Conservation (phyloP, 352 stramenopile genomes). For the Globisporangium okanoganense region DNA sequence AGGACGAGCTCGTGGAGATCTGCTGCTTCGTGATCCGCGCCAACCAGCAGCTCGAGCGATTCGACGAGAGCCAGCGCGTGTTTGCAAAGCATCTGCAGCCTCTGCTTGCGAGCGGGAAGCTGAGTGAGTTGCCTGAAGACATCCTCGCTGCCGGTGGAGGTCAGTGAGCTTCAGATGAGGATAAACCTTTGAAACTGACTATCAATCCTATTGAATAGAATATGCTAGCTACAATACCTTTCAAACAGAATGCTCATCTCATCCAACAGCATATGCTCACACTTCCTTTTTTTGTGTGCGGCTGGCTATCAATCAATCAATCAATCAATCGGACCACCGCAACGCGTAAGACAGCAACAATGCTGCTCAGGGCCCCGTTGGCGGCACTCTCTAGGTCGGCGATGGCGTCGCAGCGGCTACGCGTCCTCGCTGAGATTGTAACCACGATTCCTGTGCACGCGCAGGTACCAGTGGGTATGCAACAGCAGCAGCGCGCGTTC, state of each 20-base stretch:
- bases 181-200: neutral
- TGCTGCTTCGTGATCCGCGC: conserved; percentile 24
- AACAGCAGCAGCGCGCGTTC: conserved; percentile 1
- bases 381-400: neutral
- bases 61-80: conserved; percentile 18
- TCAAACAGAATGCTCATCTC: no score
- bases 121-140: neutral
- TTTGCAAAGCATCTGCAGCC: conserved; percentile 17
- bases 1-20: conserved; percentile 24
- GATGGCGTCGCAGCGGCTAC: conserved; percentile 8
- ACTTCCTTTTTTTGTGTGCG: neutral
- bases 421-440: neutral
- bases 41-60: conserved; percentile 28
- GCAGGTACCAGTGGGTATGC: neutral
- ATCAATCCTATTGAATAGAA: neutral
- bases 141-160: neutral
- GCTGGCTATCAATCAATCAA: neutral
- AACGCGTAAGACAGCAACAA: neutral
- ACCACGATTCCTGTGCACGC: no score
- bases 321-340: no score
- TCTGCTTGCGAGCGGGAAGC: conserved; percentile 12
- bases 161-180: neutral
- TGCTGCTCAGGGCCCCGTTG: neutral
- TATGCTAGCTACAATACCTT: neutral
- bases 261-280: no score